Percentiles rank a stretch among this genome's conserved stretches.
These are phyloP conservation scores for Entelexis paramagnoliae DNA, from an alignment of 1,139 yeast species.

Conservation along the genomic window DNA sequence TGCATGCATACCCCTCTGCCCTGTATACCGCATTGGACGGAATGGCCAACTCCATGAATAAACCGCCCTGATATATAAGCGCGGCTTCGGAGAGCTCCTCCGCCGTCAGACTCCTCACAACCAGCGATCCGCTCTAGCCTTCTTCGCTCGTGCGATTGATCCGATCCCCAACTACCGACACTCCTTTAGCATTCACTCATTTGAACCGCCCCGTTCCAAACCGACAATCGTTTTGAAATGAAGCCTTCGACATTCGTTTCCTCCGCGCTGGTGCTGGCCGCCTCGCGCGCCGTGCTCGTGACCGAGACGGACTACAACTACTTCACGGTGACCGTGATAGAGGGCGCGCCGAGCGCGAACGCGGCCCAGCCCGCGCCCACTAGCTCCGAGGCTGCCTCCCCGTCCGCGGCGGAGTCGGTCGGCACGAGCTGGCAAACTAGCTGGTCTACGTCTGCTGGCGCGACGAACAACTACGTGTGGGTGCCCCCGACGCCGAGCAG, in stretches of 20 bases:
- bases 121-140: neutral
- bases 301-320: slow-evolving; percentile 26
- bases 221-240: slow-evolving; percentile 9
- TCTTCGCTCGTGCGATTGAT: neutral
- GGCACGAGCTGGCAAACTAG: neutral
- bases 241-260: slow-evolving; percentile 1
- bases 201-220: neutral
- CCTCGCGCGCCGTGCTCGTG: slow-evolving; percentile 26
- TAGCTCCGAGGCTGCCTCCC: neutral
- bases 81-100: neutral
- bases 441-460: neutral
- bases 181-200: neutral
- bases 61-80: slow-evolving; percentile 2
- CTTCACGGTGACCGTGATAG: slow-evolving; percentile 27
- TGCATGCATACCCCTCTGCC: neutral
- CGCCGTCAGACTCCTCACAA: neutral
- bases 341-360: slow-evolving; percentile 12
- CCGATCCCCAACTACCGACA: neutral
- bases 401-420: slow-evolving; percentile 3
- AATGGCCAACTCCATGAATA: slow-evolving; percentile 2
- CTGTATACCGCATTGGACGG: slow-evolving; percentile 2
- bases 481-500: neutral
- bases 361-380: slow-evolving; percentile 1
- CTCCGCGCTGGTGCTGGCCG: slow-evolving; percentile 12
- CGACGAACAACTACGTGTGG: slow-evolving; percentile 10